phyloP scores from a whole-genome alignment of 345 rosid genomes.

The Hevea brasiliensis region DNA sequence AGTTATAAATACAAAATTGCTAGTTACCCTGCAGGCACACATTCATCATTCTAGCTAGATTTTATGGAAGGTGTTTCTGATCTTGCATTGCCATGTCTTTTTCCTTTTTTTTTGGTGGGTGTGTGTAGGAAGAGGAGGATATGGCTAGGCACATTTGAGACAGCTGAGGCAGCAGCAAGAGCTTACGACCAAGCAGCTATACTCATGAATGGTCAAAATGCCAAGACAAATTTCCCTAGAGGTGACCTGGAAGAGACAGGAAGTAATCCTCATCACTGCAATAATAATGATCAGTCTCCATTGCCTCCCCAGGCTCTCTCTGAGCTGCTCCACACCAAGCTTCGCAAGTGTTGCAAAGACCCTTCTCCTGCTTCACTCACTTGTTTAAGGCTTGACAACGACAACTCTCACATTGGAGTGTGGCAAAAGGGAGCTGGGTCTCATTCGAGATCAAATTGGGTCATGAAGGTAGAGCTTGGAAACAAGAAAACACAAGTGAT shows the following conservation, averaged over 20 bases:
- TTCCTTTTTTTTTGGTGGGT: not conserved
- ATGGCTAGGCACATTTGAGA: constrained; percentile 81
- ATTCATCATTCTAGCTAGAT: too few relatives aligned
- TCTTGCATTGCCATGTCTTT: not conserved
- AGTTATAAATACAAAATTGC: not conserved
- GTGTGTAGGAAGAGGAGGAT: constrained; percentile 64
- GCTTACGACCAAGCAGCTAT: constrained; percentile 74
- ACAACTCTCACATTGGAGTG: constrained; percentile 66
- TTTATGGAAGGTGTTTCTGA: too few relatives aligned
- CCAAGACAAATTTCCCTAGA: constrained; percentile 66
- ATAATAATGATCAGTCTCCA: constrained; percentile 17
- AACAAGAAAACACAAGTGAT: constrained; percentile 14
- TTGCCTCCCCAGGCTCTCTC: constrained; percentile 45
- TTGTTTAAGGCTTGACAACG: constrained; percentile 68
- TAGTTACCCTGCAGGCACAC: too few relatives aligned
- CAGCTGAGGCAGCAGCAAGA: constrained; percentile 74
- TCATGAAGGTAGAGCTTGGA: constrained; percentile 65
- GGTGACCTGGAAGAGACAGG: not conserved
- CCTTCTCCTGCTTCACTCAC: constrained; percentile 56
- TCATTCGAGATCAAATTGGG: constrained; percentile 55
- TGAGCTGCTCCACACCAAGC: constrained; percentile 54
- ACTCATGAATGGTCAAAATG: constrained; percentile 67
- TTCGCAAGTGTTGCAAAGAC: constrained; percentile 52
- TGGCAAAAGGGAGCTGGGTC: constrained; percentile 77
- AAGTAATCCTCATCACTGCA: not conserved